Conservation (phyloP, 2,329 filamentous ascomycete genomes). For the Cladosporium austrohemisphaericum region DNA sequence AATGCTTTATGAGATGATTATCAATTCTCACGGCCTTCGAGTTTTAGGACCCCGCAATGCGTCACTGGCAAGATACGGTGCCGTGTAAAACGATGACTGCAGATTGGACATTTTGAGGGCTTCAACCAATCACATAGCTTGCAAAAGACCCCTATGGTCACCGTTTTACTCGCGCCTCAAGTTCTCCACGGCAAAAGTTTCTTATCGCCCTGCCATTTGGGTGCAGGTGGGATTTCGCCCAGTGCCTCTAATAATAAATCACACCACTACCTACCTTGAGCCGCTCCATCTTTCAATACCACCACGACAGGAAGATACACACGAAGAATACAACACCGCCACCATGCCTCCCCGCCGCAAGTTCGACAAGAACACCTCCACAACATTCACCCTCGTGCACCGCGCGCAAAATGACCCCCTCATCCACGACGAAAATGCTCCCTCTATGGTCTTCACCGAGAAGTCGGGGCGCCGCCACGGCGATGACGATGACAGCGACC, state of each 20-base stretch:
- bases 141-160: background rate
- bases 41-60: slow-evolving; percentile 7
- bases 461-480: slow-evolving; percentile 30
- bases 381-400: slow-evolving; percentile 91
- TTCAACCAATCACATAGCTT: background rate
- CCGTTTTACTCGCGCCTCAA: too few relatives aligned
- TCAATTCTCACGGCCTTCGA: slow-evolving; percentile 8
- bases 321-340: slow-evolving; percentile 19
- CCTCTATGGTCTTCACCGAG: slow-evolving; percentile 85
- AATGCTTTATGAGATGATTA: background rate
- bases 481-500: slow-evolving; percentile 23
- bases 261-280: too few relatives aligned
- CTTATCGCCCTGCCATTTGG: background rate
- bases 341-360: slow-evolving; percentile 72
- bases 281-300: too few relatives aligned
- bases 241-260: background rate
- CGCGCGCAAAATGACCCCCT: slow-evolving; percentile 95
- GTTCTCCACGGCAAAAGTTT: too few relatives aligned
- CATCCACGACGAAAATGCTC: slow-evolving; percentile 85
- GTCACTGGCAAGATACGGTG: slow-evolving; percentile 9
- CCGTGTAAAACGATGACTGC: background rate
- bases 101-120: background rate
- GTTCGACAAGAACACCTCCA: slow-evolving; percentile 88
- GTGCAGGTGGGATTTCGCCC: background rate
- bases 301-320: background rate